Evolutionary conservation across 305 asterid species (phyloP), one percentile per base, ranked within the genome.

Genomic region (Solanum aculeatissimum): DNA sequence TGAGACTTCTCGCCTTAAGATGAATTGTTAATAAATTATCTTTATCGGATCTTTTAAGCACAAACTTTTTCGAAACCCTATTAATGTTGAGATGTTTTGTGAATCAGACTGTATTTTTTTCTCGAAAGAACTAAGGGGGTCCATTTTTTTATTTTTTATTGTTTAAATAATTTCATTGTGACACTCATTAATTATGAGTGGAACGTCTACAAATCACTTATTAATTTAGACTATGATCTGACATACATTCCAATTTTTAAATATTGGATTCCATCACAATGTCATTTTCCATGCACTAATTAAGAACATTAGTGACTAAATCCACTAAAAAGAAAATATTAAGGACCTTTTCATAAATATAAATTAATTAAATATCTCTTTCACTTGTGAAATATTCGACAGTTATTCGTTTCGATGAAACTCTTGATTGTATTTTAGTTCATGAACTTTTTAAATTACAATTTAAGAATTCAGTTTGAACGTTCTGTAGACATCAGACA

Each of bases 221-320:
- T 23, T 75, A 49, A 27, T 75, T 75, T 75, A 75, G 82, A 74
- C 21, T 45, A 47, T 45, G 81, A 74, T 47, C 0, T 47, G 82
- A 75, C 63, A 63, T 49, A 75, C 82, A 49, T 75, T 75, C 63
- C 82, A 49, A 75, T 75, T 75, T 49, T 49, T 27, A 49, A 75
- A 75, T 47, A 75, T 7, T 25, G 81, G 81, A 15, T 47, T 47
- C 81, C 60, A 75, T 75, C 63, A 47, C 18, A 75, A 75, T 45
- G 63, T 75, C 82, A 27, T 49, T 75, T 75, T 75, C 63, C 82
- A 75, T 75, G 82, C 82, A 75, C 63, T 47, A 16, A 13, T 75
- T 27, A 62, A 27, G 27, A 72, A 75, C 63, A 49, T 49, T 49
- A 49, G 63, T 55, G 82, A 49, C 82, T 49, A 75, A 75, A 75